These are phyloP conservation scores for Tricholoma hemisulphureum DNA, from an alignment of 768 basidiomycete species.

Conservation along the genomic window DNA sequence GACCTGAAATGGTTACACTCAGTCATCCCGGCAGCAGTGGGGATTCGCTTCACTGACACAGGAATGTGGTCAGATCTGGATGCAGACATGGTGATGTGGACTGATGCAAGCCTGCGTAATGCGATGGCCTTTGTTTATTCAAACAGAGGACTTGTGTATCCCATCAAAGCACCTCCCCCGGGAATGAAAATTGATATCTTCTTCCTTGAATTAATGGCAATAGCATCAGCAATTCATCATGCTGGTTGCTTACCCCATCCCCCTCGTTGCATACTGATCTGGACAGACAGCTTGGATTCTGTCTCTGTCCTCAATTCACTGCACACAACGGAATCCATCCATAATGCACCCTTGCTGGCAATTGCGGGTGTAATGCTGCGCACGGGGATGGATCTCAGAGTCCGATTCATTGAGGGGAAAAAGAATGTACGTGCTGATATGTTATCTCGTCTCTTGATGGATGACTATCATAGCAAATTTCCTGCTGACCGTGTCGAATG, in stretches of 20 bases:
- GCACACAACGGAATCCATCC: too few species aligned
- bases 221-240: constrained; percentile 4
- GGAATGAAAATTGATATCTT: neutral
- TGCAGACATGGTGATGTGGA: constrained; percentile 1
- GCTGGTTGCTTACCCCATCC: constrained; percentile 7
- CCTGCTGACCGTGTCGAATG: too few species aligned
- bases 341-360: neutral
- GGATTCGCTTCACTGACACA: too few species aligned
- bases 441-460: too few species aligned
- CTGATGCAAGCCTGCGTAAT: neutral
- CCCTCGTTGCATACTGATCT: too few species aligned
- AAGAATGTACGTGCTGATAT: too few species aligned
- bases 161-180: neutral
- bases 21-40: too few species aligned
- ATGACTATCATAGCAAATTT: too few species aligned
- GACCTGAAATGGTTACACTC: too few species aligned
- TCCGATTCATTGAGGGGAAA: constrained; percentile 20
- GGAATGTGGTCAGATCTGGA: too few species aligned
- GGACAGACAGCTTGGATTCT: too few species aligned
- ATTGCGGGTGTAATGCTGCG: constrained; percentile 7
- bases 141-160: too few species aligned
- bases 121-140: neutral
- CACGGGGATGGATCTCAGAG: constrained; percentile 15
- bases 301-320: constrained; percentile 13
- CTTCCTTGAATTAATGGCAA: constrained; percentile 6